A percentile compares a stretch with the other conserved stretches of the same genome.
These are phyloP conservation scores for Magnaporthales sp. DNA, from an alignment of 2,329 filamentous ascomycete species.

Conservation along the genomic window DNA sequence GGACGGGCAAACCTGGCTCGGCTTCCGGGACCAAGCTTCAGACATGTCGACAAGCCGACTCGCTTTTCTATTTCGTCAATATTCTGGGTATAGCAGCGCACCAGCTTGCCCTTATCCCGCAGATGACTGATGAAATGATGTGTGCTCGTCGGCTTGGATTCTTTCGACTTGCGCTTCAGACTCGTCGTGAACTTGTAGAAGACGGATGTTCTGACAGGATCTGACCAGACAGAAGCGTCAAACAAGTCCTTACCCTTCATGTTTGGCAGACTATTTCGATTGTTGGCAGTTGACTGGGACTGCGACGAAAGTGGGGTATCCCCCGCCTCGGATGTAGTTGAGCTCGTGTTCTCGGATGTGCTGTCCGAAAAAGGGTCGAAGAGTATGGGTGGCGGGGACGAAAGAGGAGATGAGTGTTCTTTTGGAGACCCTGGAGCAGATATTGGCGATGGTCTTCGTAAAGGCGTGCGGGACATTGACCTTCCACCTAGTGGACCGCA, in stretches of 20 bases:
- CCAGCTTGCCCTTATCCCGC: slow-evolving; percentile 57
- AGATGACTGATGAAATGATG: slow-evolving; percentile 63
- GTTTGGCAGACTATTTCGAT: slow-evolving; percentile 37
- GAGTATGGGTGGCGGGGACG: slow-evolving; percentile 43
- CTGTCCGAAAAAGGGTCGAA: slow-evolving; percentile 37
- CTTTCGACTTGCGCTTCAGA: slow-evolving; percentile 52
- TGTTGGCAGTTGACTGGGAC: slow-evolving; percentile 19
- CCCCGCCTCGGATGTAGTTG: slow-evolving; percentile 34
- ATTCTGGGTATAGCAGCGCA: slow-evolving; percentile 67
- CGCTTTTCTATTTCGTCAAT: slow-evolving; percentile 67
- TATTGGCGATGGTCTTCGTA: neutral
- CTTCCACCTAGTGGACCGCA: neutral
- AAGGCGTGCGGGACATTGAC: neutral
- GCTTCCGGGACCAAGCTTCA: slow-evolving; percentile 53
- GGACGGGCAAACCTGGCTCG: slow-evolving; percentile 45
- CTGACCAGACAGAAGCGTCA: slow-evolving; percentile 61
- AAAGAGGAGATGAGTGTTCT: slow-evolving; percentile 39
- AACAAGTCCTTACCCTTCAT: slow-evolving; percentile 66
- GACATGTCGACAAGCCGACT: slow-evolving; percentile 55
- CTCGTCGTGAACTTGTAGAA: slow-evolving; percentile 67
- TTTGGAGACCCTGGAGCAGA: neutral
- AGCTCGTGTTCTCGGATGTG: slow-evolving; percentile 29
- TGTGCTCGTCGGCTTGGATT: slow-evolving; percentile 55
- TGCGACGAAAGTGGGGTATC: slow-evolving; percentile 30
- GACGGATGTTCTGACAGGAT: slow-evolving; percentile 57